These are phyloP conservation scores for Protomyces lactucae-debilis DNA, from an alignment of 1,139 yeast genomes.

Conservation along the genomic window DNA sequence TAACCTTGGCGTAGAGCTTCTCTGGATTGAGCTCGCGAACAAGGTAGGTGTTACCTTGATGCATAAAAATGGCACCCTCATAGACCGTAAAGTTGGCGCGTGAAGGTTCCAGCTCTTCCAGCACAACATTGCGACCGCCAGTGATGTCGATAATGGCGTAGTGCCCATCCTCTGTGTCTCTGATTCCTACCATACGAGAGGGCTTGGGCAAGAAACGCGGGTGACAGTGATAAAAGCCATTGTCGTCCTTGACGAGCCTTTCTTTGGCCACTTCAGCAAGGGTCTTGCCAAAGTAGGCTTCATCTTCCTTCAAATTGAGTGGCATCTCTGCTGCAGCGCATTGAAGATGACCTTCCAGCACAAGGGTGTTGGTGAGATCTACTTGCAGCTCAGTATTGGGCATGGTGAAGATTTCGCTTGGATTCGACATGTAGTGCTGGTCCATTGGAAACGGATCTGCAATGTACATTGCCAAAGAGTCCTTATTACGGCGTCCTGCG, in stretches of 20 bases:
- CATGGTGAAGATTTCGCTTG: conserved; percentile 55
- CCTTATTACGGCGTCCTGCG: conserved; percentile 77
- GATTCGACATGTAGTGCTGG: conserved; percentile 71
- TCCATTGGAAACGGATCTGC: conserved; percentile 84
- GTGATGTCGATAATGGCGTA: conserved; percentile 89
- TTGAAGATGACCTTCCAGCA: conserved; percentile 77
- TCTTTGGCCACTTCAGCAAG: conserved; percentile 25
- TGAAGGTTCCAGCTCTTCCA: conserved; percentile 87
- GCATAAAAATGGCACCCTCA: conserved; percentile 92
- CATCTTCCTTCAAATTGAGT: conserved; percentile 50
- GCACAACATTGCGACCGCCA: conserved; percentile 62
- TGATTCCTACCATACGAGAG: conserved; percentile 60
- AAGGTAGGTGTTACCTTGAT: conserved; percentile 85
- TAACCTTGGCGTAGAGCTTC: conserved; percentile 71
- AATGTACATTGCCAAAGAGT: conserved; percentile 74
- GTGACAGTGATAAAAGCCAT: conserved; percentile 55
- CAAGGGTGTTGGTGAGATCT: conserved; percentile 53
- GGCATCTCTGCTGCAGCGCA: conserved; percentile 92
- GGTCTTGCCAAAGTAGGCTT: conserved; percentile 48
- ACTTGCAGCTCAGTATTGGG: conserved; percentile 44
- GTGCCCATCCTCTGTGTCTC: conserved; percentile 68
- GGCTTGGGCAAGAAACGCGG: conserved; percentile 77
- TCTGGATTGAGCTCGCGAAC: conserved; percentile 78
- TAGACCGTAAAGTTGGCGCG: conserved; percentile 85
- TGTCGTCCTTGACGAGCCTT: conserved; percentile 39